Evolutionary conservation across 2,329 filamentous ascomycete species (phyloP).

Genomic region (Chaetomium strumarium): DNA sequence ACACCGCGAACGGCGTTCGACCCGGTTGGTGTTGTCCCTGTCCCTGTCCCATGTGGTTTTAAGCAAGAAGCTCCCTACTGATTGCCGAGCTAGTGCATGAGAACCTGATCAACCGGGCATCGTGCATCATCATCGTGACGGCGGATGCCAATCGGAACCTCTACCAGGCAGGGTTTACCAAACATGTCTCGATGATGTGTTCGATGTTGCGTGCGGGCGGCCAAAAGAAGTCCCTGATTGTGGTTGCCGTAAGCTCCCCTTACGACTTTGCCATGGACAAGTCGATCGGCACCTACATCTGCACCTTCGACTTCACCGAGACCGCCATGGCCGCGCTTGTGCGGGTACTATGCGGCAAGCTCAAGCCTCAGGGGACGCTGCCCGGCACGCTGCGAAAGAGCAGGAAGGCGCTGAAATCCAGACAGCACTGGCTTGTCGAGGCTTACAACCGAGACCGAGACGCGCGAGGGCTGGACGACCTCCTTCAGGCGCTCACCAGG

Average conservation of each 20-base stretch:
- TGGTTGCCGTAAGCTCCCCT: constrained; percentile 88
- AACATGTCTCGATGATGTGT: constrained; percentile 94
- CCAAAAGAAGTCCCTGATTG: constrained; percentile 83
- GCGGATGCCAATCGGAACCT: constrained; percentile 91
- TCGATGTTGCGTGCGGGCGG: constrained; percentile 70
- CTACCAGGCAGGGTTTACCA: constrained; percentile 91
- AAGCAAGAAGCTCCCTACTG: constrained; percentile 6
- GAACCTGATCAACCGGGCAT: constrained; percentile 81
- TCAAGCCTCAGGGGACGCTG: constrained; percentile 51
- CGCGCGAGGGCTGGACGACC: constrained; percentile 62
- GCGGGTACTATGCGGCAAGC: constrained; percentile 75
- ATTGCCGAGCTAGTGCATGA: constrained; percentile 66
- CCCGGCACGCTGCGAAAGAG: constrained; percentile 77
- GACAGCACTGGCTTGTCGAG: constrained; percentile 92
- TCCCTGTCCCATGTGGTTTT: background rate
- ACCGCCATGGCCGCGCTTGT: constrained; percentile 81
- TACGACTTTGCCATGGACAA: constrained; percentile 96
- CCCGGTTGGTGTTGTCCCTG: constrained; percentile 45
- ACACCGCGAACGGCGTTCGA: constrained; percentile 86
- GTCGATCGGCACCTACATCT: constrained; percentile 84
- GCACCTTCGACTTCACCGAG: constrained; percentile 94
- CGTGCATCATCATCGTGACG: constrained; percentile 83
- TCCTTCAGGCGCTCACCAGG: constrained; percentile 66
- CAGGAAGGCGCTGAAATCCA: constrained; percentile 80
- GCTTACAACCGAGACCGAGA: constrained; percentile 78